A percentile compares a stretch with the other conserved stretches of the same genome.
phyloP scores from a whole-genome alignment of 805 yeast genomes.

The Wickerhamomyces mucosus region DNA sequence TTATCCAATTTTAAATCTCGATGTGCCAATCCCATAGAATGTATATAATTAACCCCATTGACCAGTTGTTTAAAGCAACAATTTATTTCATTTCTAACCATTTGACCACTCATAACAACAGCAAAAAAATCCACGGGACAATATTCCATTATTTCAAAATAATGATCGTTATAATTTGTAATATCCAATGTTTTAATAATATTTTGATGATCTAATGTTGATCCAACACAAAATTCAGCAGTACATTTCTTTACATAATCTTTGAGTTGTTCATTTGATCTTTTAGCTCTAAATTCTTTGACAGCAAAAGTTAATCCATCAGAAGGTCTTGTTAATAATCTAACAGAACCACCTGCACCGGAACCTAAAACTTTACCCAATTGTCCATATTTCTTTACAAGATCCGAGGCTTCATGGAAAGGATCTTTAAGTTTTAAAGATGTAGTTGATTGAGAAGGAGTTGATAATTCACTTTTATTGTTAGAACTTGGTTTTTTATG shows the following conservation, averaged over 20 bases:
- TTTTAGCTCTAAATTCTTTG: conserved; percentile 67
- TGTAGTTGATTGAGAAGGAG: conserved; percentile 4
- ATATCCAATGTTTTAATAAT: conserved; percentile 73
- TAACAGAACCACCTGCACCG: conserved; percentile 87
- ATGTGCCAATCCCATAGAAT: conserved; percentile 72
- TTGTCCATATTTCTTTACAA: conserved; percentile 58
- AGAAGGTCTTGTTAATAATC: conserved; percentile 54
- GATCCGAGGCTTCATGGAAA: conserved; percentile 39
- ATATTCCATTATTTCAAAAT: conserved; percentile 78
- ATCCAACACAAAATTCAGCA: conserved; percentile 83
- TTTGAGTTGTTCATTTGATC: conserved; percentile 58
- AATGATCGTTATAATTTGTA: conserved; percentile 45
- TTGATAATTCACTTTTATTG: conserved; percentile 1
- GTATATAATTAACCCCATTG: conserved; percentile 65
- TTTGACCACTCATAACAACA: conserved; percentile 77
- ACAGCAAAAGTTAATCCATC: conserved; percentile 75
- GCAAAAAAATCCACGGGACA: conserved; percentile 81
- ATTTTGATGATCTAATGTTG: conserved; percentile 74
- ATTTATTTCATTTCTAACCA: conserved; percentile 74
- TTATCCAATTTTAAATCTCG: conserved; percentile 77
- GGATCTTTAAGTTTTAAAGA: conserved; percentile 7
- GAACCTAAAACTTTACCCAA: conserved; percentile 70
- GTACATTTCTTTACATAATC: conserved; percentile 83
- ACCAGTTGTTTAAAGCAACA: conserved; percentile 72
- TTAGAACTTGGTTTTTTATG: conserved; percentile 13